Conservation (phyloP, 306 rosid genomes). For the Fagus sylvatica region DNA sequence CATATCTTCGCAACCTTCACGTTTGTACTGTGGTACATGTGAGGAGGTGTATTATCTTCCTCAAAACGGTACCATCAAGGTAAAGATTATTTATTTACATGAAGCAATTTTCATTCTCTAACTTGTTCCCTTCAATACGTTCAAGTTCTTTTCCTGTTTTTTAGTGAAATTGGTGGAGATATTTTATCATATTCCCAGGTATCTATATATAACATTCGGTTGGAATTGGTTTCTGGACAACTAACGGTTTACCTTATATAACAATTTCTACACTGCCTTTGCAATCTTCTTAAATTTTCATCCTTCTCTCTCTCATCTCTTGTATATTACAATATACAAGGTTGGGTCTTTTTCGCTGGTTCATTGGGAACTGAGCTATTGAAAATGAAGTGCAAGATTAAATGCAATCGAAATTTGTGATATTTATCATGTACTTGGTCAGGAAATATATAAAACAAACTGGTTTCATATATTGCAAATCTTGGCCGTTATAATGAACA, state of each 20-base stretch:
- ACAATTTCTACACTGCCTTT: neutral
- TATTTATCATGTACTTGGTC: neutral
- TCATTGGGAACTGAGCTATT: neutral
- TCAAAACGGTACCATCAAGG: constrained; percentile 88
- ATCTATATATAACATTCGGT: neutral
- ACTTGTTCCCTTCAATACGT: neutral
- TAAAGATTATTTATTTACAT: constrained; percentile 26
- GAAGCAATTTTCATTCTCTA: constrained; percentile 15
- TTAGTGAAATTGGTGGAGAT: neutral
- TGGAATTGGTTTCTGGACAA: neutral
- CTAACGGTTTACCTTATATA: neutral
- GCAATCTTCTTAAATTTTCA: neutral
- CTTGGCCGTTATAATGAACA: neutral
- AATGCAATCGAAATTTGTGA: neutral
- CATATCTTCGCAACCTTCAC: constrained; percentile 79
- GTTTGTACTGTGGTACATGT: constrained; percentile 79
- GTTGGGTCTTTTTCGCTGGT: neutral
- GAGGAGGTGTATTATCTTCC: constrained; percentile 97
- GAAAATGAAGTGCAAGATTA: neutral
- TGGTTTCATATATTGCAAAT: neutral
- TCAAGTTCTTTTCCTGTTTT: neutral
- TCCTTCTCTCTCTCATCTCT: neutral
- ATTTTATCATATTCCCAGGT: neutral
- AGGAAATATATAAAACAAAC: neutral
- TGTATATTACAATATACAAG: neutral